Evolutionary conservation across 768 basidiomycete species (phyloP).

Genomic region (Suillus subluteus): DNA sequence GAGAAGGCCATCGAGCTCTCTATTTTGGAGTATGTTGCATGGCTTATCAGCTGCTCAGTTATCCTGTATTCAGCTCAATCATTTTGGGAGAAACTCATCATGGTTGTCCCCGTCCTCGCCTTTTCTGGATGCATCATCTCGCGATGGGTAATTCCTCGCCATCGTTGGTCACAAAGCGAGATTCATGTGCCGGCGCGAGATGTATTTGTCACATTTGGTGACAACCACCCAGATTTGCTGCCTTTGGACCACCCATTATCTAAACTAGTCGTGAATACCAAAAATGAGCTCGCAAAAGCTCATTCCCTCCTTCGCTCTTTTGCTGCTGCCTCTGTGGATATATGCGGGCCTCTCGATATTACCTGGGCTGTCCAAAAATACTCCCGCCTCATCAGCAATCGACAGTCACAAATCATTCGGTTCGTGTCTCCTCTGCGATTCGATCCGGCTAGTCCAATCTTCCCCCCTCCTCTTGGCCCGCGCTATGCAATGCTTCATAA

Average conservation of each 20-base stretch:
- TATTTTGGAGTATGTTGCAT: not conserved
- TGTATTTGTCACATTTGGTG: not conserved
- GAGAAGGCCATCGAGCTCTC: not conserved
- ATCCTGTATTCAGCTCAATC: not conserved
- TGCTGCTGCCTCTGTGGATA: not conserved
- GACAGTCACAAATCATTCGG: not conserved
- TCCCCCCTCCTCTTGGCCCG: not conserved
- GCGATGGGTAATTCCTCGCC: not conserved
- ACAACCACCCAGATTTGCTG: not conserved
- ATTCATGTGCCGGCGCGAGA: not conserved
- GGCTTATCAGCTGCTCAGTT: not conserved
- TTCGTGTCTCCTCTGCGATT: conserved; percentile 3
- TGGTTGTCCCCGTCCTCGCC: not conserved
- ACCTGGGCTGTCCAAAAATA: conserved; percentile 1
- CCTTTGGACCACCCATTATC: not conserved
- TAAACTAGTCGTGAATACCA: not conserved
- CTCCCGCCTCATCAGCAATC: not conserved
- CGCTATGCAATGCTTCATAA: not conserved
- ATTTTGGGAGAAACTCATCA: not conserved
- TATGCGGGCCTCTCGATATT: not conserved
- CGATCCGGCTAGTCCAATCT: not conserved
- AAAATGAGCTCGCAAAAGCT: not conserved
- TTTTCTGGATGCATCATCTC: not conserved
- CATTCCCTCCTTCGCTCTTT: not conserved
- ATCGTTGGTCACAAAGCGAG: not conserved